Base-by-base conservation (phyloP, 2,329 filamentous ascomycete species). In the Cercospora beticola region DNA sequence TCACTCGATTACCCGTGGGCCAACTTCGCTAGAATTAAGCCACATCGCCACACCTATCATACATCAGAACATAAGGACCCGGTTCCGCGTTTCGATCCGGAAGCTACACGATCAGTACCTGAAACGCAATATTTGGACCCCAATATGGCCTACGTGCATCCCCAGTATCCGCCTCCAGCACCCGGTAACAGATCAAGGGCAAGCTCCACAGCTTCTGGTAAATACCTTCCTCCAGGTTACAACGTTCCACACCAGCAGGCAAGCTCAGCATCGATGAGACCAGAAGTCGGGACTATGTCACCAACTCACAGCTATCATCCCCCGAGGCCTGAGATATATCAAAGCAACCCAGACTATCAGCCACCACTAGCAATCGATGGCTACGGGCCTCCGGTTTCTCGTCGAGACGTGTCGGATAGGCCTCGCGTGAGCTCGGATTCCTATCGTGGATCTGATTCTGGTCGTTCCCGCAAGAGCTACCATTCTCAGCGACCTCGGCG, bases 401-500 rank as follows among this genome's bases (percentile, higher is more conserved):
- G 62, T 26, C 18, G 62, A 59, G 23, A 2, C 10, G 54, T 10
- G n/a, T 65, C 62, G 14, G 36, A 49, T 18, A 23, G 62, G 21
- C 66, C 62, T 57, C 66, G 66, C 16, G 16, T 54, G 18, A 68
- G 66, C 49, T 57, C 66, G 21, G 66, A 64, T 43, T 68, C 66
- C 2, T 31, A 61, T 36, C 57, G 14, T 56, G 36, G 14, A 10
- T 68, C 56, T 0, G 66, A 68, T 5, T 65, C 62, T 33, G 31
- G 6, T 21, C 62, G 61, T n/a, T 67, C 65, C 6, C 18, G 40
- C 14, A 40, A 36, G 57, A 65, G 66, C 33, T 33, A 65, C 12
- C 56, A 65, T 5, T 64, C 62, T 18, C 52, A 31, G 21, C 54
- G 57, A 23, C 43, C 23, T 14, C 57, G 54, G 2, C 46, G 61